Conservation (phyloP, 2,329 filamentous ascomycete genomes). For the Ascochyta viciae-villosae region DNA sequence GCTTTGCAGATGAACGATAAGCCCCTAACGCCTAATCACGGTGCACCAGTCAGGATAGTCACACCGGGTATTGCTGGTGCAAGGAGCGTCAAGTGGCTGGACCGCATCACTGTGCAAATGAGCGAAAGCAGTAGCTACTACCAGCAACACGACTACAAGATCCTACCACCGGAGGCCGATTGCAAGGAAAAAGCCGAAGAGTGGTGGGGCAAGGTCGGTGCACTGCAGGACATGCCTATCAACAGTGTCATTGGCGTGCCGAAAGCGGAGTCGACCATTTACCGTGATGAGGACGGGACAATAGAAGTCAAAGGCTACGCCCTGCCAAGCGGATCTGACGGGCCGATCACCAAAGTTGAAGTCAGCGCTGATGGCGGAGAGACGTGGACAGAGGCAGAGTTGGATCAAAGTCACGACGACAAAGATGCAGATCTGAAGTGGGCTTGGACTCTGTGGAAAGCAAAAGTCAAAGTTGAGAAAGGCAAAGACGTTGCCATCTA, state of each 20-base stretch:
- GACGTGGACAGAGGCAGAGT: constrained; percentile 59
- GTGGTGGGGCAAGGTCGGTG: constrained; percentile 59
- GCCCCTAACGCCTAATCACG: constrained; percentile 57
- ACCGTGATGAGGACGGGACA: constrained; percentile 48
- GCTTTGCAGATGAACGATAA: constrained; percentile 57
- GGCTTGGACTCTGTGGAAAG: constrained; percentile 65
- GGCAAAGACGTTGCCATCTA: constrained; percentile 56
- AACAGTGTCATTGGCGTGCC: constrained; percentile 63
- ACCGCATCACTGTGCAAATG: constrained; percentile 59
- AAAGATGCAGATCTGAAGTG: constrained; percentile 53
- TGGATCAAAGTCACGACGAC: constrained; percentile 35
- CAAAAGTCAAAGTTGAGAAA: constrained; percentile 51
- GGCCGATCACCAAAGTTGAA: constrained; percentile 62
- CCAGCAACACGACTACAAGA: constrained; percentile 66
- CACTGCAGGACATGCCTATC: constrained; percentile 63
- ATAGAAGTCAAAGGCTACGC: constrained; percentile 64
- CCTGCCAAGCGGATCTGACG: constrained; percentile 60
- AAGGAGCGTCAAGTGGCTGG: constrained; percentile 64
- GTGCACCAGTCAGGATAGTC: constrained; percentile 60
- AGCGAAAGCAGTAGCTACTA: constrained; percentile 63
- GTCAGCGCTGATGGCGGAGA: constrained; percentile 59
- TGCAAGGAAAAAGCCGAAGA: constrained; percentile 58
- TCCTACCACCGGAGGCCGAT: constrained; percentile 60
- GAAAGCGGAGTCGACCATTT: constrained; percentile 53
- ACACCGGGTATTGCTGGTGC: constrained; percentile 62